phyloP scores from a whole-genome alignment of 2,329 filamentous ascomycete species.

The Nannizziopsis arthrosporioides region DNA sequence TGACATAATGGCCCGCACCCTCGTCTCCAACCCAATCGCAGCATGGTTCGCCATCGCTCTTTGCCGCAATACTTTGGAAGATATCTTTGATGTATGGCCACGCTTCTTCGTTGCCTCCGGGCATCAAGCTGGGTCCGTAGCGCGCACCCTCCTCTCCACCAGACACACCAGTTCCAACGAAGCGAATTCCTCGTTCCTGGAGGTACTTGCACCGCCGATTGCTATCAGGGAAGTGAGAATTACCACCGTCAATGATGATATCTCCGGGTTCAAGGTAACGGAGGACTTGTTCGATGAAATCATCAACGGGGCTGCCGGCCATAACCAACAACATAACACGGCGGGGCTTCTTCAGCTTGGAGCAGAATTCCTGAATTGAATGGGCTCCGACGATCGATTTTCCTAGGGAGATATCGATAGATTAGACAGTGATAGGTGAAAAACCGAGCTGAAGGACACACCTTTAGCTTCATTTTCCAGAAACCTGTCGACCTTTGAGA shows the following conservation, averaged over 20 bases:
- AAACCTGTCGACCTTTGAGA: constrained; percentile 95
- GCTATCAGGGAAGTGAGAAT: constrained; percentile 98
- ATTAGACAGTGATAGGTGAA: background rate
- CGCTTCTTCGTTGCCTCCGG: constrained; percentile 93
- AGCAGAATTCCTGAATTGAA: constrained; percentile 83
- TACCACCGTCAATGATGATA: constrained; percentile 98
- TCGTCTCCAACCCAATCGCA: constrained; percentile 99
- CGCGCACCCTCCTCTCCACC: constrained; percentile 99
- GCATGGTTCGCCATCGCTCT: constrained; percentile 94
- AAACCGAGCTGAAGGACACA: constrained; percentile 18
- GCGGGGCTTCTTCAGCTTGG: constrained; percentile 94
- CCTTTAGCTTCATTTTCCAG: constrained; percentile 80
- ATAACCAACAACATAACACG: constrained; percentile 98
- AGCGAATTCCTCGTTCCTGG: constrained; percentile 73
- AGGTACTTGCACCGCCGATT: constrained; percentile 95
- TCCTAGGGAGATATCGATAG: constrained; percentile 43
- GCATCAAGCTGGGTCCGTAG: constrained; percentile 96
- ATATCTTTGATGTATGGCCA: constrained; percentile 99
- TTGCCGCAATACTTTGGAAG: constrained; percentile 94
- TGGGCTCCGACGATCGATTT: constrained; percentile 92
- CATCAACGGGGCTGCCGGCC: constrained; percentile 93
- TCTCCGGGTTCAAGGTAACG: constrained; percentile 73
- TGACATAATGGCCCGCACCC: constrained; percentile 99
- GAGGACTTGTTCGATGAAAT: constrained; percentile 94
- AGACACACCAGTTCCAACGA: constrained; percentile 94